Evolutionary conservation across 805 yeast species (phyloP).

Genomic region (Myxozyma nipponensis): DNA sequence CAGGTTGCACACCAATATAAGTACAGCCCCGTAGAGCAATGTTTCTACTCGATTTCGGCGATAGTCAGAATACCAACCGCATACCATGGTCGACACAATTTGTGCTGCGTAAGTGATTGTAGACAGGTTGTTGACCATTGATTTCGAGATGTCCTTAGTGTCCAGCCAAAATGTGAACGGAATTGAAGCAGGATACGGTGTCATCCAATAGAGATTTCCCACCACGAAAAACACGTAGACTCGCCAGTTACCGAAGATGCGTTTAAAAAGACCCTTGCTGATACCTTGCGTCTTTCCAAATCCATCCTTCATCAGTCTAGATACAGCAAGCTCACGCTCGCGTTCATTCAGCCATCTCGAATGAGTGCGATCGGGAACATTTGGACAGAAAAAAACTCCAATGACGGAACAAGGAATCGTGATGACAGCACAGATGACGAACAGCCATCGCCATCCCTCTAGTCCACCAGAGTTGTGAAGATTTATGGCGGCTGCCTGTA

Average conservation of each 20-base stretch:
- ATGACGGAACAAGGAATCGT: constrained; percentile 54
- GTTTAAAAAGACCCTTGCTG: constrained; percentile 8
- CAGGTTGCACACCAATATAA: constrained; percentile 36
- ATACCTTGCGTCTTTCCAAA: constrained; percentile 16
- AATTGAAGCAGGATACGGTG: constrained; percentile 18
- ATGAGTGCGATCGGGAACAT: constrained; percentile 57
- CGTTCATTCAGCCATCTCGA: constrained; percentile 53
- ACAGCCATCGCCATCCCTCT: constrained; percentile 70
- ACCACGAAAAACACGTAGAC: constrained; percentile 16
- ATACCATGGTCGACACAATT: constrained; percentile 39
- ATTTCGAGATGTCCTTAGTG: background rate
- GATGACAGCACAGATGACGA: constrained; percentile 59
- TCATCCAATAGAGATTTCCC: constrained; percentile 22
- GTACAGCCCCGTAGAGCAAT: constrained; percentile 11
- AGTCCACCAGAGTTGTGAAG: constrained; percentile 51
- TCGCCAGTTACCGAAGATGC: constrained; percentile 21
- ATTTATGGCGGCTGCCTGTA: constrained; percentile 53
- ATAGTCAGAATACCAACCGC: constrained; percentile 44
- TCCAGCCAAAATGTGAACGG: constrained; percentile 20
- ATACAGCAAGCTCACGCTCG: constrained; percentile 52
- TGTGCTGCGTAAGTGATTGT: constrained; percentile 59
- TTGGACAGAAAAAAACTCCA: constrained; percentile 57
- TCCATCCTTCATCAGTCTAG: constrained; percentile 36
- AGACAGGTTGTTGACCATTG: constrained; percentile 45
- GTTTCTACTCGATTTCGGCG: constrained; percentile 27